Evolutionary conservation across 2,329 filamentous ascomycete genomes (phyloP).

Genomic region (Clonostachys sp.): DNA sequence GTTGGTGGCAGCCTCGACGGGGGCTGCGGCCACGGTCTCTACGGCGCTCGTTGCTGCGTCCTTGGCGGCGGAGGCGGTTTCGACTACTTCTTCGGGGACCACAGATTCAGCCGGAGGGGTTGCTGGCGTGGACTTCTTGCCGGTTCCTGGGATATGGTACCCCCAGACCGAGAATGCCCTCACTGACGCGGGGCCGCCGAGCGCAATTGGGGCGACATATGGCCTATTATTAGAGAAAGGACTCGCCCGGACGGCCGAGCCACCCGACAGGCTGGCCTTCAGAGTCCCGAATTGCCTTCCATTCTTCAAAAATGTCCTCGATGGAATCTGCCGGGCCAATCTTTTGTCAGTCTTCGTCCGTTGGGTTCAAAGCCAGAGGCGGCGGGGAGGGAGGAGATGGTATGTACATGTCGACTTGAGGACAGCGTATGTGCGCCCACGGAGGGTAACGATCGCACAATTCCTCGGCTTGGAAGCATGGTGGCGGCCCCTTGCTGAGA

Average conservation of each 20-base stretch:
- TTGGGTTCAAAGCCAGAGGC: neutral
- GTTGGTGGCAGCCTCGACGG: slow-evolving; percentile 3
- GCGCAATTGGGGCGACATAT: slow-evolving; percentile 15
- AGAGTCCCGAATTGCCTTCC: slow-evolving; percentile 28
- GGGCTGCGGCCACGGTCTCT: slow-evolving; percentile 8
- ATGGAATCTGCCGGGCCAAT: neutral
- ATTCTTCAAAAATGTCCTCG: slow-evolving; percentile 17
- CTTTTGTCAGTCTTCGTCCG: too few species aligned
- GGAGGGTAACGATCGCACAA: slow-evolving; percentile 30
- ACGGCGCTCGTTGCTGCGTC: slow-evolving; percentile 8
- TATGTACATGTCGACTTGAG: slow-evolving; percentile 19
- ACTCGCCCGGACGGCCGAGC: slow-evolving; percentile 7
- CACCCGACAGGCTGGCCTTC: slow-evolving; percentile 11
- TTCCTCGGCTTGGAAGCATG: slow-evolving; percentile 41
- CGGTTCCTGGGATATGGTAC: slow-evolving; percentile 21
- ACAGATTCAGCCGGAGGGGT: slow-evolving; percentile 1
- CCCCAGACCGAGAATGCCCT: slow-evolving; percentile 12
- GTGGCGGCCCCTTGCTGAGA: slow-evolving; percentile 11
- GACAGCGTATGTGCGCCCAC: slow-evolving; percentile 20
- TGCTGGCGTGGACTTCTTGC: slow-evolving; percentile 15
- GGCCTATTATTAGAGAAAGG: slow-evolving; percentile 13
- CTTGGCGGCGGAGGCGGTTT: slow-evolving; percentile 2
- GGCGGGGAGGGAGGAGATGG: neutral
- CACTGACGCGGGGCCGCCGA: slow-evolving; percentile 21
- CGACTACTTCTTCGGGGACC: slow-evolving; percentile 6